Percentiles rank a stretch among this genome's conserved stretches.
Conservation (phyloP, 176 grass and related monocot genomes). For the Oryza brachyantha region DNA sequence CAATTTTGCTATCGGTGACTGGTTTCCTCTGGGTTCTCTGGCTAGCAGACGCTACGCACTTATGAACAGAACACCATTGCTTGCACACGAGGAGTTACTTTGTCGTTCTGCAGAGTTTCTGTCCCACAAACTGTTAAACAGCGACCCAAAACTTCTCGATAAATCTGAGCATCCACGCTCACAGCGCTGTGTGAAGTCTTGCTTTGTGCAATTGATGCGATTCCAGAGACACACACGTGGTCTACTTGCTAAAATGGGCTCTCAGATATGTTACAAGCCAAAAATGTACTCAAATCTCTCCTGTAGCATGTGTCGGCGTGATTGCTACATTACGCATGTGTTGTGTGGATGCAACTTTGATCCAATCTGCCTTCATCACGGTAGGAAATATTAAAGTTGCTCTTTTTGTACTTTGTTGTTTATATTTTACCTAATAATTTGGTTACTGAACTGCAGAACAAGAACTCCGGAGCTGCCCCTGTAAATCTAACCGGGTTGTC, state of each 20-base stretch:
- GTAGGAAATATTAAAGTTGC: conserved; percentile 44
- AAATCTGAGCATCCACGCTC: conserved; percentile 50
- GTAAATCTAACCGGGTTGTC: conserved; percentile 50
- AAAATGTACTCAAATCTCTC: conserved; percentile 38
- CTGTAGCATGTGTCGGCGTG: conserved; percentile 78
- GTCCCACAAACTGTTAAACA: conserved; percentile 38
- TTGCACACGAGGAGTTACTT: conserved; percentile 87
- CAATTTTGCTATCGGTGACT: conserved; percentile 72
- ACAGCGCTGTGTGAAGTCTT: conserved; percentile 59
- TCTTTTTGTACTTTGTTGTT: background rate
- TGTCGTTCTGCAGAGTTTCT: conserved; percentile 71
- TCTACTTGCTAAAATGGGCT: conserved; percentile 59
- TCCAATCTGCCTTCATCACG: conserved; percentile 86
- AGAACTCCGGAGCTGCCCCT: conserved; percentile 75
- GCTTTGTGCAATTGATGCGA: conserved; percentile 75
- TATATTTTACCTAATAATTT: conserved; percentile 14
- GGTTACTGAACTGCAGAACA: conserved; percentile 49
- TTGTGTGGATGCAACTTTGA: conserved; percentile 67
- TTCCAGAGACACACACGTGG: conserved; percentile 47
- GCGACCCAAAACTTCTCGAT: conserved; percentile 25
- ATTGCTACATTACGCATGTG: conserved; percentile 81
- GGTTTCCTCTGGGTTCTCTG: conserved; percentile 65
- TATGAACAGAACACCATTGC: conserved; percentile 63
- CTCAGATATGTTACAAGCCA: conserved; percentile 52
- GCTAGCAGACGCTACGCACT: conserved; percentile 66